Base-by-base conservation (phyloP, 306 rosid species). In the Lagenaria siceraria region DNA sequence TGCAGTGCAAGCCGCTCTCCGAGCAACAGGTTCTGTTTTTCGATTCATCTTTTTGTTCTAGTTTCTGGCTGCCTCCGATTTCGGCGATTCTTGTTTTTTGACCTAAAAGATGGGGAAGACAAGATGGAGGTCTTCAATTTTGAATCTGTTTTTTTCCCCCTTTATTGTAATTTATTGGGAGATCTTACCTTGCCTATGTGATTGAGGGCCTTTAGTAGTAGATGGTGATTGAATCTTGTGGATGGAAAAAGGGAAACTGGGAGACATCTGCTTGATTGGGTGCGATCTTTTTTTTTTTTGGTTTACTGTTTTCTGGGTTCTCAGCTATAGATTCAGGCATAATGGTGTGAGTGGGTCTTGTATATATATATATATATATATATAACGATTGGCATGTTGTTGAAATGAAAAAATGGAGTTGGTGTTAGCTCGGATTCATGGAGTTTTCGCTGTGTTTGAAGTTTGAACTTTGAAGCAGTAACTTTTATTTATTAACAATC, bases 1-100 rank as follows among this genome's bases (percentile, higher is more conserved):
- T 88, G 97, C 96, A 95, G 88, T 95, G 98, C 97, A 92, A 92
- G 82, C 98, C 98, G 33, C 96, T 95, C 76, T 88, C 95, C 24
- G 98, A 95, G 83, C 97, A 87, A 60, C 97, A 92, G 97, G 98
- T 95, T 81, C 61, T 51, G 56, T 79, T 19, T 54, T 15, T 76
- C 9, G 35, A 56, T 70, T 3, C 25, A n/a, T 14, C 52, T 36
- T 75, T 17, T 66, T 42, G 54, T 48, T 27, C 19, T 21, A 10
- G 55, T 35, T 35, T 80, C 80, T 15, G 21, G 2, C 12, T 3
- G 14, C 25, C 7, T 33, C 19, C 25, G 25, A 65, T 65, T 25
- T 8, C 42, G 56, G 38, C 54, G 76, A 21, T 42, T 68, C 19
- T 35, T 63, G 71, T 35, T 18, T 63, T 14, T 4, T 66, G 52